A percentile compares a stretch with the other conserved stretches of the same genome.
Evolutionary conservation across 1,139 yeast genomes (phyloP).

Genomic region (Trichomonascaceae sp.): DNA sequence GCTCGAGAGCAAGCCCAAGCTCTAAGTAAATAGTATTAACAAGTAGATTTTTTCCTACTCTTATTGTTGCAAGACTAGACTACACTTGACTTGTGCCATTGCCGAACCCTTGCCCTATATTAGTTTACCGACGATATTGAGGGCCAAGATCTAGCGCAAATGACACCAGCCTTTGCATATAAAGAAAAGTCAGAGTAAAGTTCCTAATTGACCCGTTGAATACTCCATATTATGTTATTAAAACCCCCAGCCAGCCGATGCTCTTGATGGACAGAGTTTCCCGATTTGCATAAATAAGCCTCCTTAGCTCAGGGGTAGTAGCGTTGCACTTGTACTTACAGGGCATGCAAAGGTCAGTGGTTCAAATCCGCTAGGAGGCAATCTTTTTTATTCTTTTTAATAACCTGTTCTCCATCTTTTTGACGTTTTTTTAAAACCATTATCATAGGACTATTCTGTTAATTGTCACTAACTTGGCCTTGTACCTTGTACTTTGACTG

Average conservation of each 20-base stretch:
- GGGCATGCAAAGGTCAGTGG: constrained; percentile 45
- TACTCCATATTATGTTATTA: too few species aligned
- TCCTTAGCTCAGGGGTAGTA: constrained; percentile 49
- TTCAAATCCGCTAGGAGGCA: constrained; percentile 49
- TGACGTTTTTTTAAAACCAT: not conserved
- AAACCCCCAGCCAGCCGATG: too few species aligned
- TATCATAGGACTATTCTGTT: not conserved
- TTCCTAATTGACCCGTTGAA: too few species aligned
- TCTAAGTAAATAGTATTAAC: constrained; percentile 11
- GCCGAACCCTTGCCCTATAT: too few species aligned
- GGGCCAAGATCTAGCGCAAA: too few species aligned
- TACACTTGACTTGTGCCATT: too few species aligned
- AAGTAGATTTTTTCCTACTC: too few species aligned
- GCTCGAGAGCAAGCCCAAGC: constrained; percentile 21
- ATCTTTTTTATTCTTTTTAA: constrained; percentile 8
- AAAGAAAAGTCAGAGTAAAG: too few species aligned
- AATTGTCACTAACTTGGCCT: not conserved
- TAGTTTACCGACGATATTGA: too few species aligned
- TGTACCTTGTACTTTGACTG: not conserved
- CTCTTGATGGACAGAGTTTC: not conserved
- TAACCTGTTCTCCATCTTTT: not conserved
- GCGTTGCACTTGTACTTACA: constrained; percentile 45
- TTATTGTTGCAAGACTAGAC: too few species aligned
- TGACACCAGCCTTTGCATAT: too few species aligned
- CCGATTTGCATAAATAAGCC: constrained; percentile 18